phyloP scores from a whole-genome alignment of 805 yeast species.

The Debaryomyces tyrocola region DNA sequence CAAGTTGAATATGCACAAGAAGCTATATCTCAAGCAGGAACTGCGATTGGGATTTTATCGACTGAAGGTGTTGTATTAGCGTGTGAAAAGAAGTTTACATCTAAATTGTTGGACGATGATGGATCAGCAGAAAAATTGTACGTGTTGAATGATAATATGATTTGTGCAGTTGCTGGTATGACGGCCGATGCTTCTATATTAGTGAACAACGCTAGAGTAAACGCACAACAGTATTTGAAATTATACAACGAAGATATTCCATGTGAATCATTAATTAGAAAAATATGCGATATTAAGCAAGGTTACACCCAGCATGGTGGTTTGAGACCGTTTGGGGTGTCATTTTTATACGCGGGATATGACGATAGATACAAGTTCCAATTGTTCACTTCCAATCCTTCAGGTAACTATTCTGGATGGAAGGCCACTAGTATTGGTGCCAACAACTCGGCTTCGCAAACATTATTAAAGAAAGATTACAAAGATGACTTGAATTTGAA shows the following conservation, averaged over 20 bases:
- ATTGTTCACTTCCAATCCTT: slow-evolving; percentile 91
- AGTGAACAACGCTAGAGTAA: slow-evolving; percentile 80
- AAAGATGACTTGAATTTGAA: slow-evolving; percentile 71
- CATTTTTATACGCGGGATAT: slow-evolving; percentile 93
- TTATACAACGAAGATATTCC: slow-evolving; percentile 91
- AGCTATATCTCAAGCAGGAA: slow-evolving; percentile 81
- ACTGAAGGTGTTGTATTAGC: slow-evolving; percentile 90
- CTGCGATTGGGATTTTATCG: slow-evolving; percentile 76
- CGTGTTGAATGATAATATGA: slow-evolving; percentile 74
- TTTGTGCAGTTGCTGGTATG: slow-evolving; percentile 97
- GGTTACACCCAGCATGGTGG: slow-evolving; percentile 99
- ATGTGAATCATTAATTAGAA: slow-evolving; percentile 85
- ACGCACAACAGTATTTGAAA: slow-evolving; percentile 82
- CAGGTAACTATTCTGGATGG: slow-evolving; percentile 98
- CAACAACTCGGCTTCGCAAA: slow-evolving; percentile 93
- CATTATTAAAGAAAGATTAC: slow-evolving; percentile 91
- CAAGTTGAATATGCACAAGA: slow-evolving; percentile 97
- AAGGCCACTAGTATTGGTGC: slow-evolving; percentile 97
- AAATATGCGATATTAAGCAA: slow-evolving; percentile 90
- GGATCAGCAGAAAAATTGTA: slow-evolving; percentile 91
- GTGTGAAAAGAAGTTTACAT: slow-evolving; percentile 94
- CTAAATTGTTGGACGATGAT: slow-evolving; percentile 90
- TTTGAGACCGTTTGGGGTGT: slow-evolving; percentile 96
- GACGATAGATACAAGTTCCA: slow-evolving; percentile 91
- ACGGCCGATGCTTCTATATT: slow-evolving; percentile 94